Evolutionary conservation across 805 yeast species (phyloP).

Genomic region (Lipomyces sp.): DNA sequence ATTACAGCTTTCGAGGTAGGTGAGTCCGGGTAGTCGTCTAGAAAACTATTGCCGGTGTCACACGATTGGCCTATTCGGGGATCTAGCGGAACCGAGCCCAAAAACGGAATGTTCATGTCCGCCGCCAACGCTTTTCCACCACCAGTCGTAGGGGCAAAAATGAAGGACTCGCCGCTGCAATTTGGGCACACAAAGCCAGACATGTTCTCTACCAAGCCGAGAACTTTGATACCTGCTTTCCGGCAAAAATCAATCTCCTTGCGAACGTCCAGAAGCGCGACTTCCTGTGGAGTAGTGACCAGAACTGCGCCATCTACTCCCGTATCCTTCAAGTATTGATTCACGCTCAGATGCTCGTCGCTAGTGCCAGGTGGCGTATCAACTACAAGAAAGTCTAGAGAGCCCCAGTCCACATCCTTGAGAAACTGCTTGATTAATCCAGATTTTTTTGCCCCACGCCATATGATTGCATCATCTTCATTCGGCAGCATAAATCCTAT

Average conservation of each 20-base stretch:
- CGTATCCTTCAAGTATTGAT: conserved; percentile 81
- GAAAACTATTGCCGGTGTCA: conserved; percentile 82
- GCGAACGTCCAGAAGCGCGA: conserved; percentile 89
- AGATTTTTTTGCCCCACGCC: conserved; percentile 97
- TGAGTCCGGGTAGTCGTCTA: conserved; percentile 84
- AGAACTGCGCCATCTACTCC: conserved; percentile 95
- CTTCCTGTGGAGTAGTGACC: conserved; percentile 98
- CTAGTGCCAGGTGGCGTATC: conserved; percentile 99
- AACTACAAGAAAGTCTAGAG: conserved; percentile 75
- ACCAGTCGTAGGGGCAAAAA: conserved; percentile 94
- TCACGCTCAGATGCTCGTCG: conserved; percentile 92
- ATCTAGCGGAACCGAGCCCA: conserved; percentile 94
- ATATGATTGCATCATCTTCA: conserved; percentile 88
- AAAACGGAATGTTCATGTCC: conserved; percentile 75
- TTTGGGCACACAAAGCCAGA: conserved; percentile 97
- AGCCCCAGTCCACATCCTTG: conserved; percentile 95
- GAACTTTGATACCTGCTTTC: conserved; percentile 81
- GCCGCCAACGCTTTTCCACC: conserved; percentile 87
- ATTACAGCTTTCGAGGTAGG: conserved; percentile 89
- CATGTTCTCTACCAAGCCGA: conserved; percentile 97
- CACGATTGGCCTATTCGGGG: conserved; percentile 91
- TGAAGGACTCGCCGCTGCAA: conserved; percentile 87
- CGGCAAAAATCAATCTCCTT: conserved; percentile 94
- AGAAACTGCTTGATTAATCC: conserved; percentile 90
- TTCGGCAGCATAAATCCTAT: conserved; percentile 94